Conservation (phyloP, 805 yeast species). For the Starmera pachycereana region DNA sequence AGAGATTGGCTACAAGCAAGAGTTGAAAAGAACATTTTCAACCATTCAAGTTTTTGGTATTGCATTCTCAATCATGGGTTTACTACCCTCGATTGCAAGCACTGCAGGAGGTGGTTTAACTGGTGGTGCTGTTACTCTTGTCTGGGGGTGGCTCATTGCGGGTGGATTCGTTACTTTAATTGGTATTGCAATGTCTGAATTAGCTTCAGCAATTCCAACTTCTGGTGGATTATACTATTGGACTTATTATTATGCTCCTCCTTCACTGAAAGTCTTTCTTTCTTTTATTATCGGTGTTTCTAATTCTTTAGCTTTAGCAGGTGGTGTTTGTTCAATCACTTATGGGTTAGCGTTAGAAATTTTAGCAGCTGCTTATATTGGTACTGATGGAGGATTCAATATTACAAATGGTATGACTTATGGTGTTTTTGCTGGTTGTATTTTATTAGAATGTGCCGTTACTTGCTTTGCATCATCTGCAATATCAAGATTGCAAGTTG, state of each 20-base stretch:
- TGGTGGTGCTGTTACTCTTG: conserved; percentile 46
- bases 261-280: conserved; percentile 32
- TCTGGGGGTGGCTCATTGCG: conserved; percentile 64
- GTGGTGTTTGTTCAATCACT: conserved; percentile 53
- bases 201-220: conserved; percentile 59
- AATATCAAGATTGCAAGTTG: conserved; percentile 44
- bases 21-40: conserved; percentile 48
- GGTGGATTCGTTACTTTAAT: conserved; percentile 40
- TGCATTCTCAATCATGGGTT: conserved; percentile 65
- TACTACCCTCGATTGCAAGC: conserved; percentile 55
- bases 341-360: conserved; percentile 53
- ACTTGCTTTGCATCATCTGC: conserved; percentile 45
- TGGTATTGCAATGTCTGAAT: conserved; percentile 50
- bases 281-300: conserved; percentile 54
- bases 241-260: conserved; percentile 55
- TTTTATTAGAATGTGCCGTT: conserved; percentile 35
- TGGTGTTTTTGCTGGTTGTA: conserved; percentile 53
- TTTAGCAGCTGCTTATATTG: conserved; percentile 43
- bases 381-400: conserved; percentile 38
- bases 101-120: conserved; percentile 39
- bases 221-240: conserved; percentile 65
- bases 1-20: conserved; percentile 60
- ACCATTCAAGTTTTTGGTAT: conserved; percentile 60
- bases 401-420: conserved; percentile 43
- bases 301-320: conserved; percentile 51